Evolutionary conservation across 2,329 filamentous ascomycete species (phyloP).

Genomic region (Falciphora oryzae): DNA sequence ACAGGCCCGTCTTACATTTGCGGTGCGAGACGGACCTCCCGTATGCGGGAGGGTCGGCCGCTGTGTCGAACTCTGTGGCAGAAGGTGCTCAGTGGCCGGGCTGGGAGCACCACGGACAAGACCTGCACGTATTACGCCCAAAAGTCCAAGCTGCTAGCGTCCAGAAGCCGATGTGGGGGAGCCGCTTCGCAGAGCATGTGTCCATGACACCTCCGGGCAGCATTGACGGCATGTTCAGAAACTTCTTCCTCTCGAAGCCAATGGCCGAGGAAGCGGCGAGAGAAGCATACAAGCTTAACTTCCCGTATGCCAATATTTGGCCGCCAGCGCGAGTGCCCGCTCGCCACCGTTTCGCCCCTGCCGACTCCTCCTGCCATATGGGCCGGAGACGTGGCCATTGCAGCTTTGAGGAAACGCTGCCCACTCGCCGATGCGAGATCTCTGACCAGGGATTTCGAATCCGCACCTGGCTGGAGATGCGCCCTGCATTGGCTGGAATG

Average conservation of each 20-base stretch:
- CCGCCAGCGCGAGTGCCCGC: conserved; percentile 68
- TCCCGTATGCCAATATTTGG: conserved; percentile 59
- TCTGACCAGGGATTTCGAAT: conserved; percentile 69
- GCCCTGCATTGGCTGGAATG: conserved; percentile 11
- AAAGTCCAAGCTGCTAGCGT: neutral
- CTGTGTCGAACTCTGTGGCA: neutral
- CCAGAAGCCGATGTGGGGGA: conserved; percentile 12
- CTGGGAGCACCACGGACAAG: neutral
- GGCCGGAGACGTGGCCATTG: neutral
- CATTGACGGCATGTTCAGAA: conserved; percentile 52
- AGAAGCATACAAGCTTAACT: conserved; percentile 24
- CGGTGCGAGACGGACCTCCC: conserved; percentile 30
- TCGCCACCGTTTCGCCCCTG: conserved; percentile 41
- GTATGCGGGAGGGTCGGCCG: neutral
- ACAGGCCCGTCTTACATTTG: conserved; percentile 64
- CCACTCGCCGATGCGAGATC: conserved; percentile 47
- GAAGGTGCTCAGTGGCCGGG: neutral
- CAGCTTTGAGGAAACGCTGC: conserved; percentile 15
- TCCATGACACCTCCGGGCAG: conserved; percentile 39
- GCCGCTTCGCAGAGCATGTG: conserved; percentile 43
- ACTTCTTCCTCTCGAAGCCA: conserved; percentile 60
- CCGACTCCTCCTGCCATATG: conserved; percentile 18
- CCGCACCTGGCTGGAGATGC: conserved; percentile 69
- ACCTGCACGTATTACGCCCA: neutral
- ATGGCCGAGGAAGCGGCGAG: conserved; percentile 30